Evolutionary conservation across 1,284 basidiomycete species (phyloP), one percentile per base, ranked within the genome.

Genomic region (Marasmius fiardii): DNA sequence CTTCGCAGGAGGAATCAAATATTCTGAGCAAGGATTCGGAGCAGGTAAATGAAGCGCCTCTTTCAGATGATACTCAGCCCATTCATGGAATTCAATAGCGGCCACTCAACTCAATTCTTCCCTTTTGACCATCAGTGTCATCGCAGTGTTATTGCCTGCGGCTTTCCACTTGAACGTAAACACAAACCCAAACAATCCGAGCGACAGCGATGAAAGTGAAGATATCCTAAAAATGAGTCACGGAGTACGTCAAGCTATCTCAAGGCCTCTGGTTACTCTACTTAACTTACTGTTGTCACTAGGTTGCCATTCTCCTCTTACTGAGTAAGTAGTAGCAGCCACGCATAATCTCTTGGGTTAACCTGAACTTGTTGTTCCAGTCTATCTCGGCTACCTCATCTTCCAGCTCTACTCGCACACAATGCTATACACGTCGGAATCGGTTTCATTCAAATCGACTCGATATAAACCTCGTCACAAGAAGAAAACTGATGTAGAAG

Each of bases 351-450:
- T 8, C 4, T 11, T 33, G 51, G n/a, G 24, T 35, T 49, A 37
- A n/a, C 53, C 60, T 49, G 56, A 34, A 48, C 43, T 20, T 20
- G 43, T 43, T 18, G 20, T 24, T 55, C 12, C 56, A 88, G 85
- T 88, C 54, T 93, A 94, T 68, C 68, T 70, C 2, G 81, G 77
- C 21, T 93, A 92, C 66, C 79, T 95, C 16, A 67, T 88, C 47
- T 96, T 96, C 78, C 92, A 95, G 67, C 83, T 96, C 10, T 92
- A 85, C 69, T 90, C 92, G 0, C 93, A 96, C 71, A 81, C 88
- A 45, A 70, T 78, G 34, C 74, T 95, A 5, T 95, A 92, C 67
- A 70, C 79, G 10, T 86, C 88, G 43, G 63, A 73, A 34, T 65
- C 66, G 2, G 66, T 68, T 2, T 67, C 73, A 16, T 61, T 73